Conservation (phyloP, 441 rosid genomes). For the Bruguiera hainesii region DNA sequence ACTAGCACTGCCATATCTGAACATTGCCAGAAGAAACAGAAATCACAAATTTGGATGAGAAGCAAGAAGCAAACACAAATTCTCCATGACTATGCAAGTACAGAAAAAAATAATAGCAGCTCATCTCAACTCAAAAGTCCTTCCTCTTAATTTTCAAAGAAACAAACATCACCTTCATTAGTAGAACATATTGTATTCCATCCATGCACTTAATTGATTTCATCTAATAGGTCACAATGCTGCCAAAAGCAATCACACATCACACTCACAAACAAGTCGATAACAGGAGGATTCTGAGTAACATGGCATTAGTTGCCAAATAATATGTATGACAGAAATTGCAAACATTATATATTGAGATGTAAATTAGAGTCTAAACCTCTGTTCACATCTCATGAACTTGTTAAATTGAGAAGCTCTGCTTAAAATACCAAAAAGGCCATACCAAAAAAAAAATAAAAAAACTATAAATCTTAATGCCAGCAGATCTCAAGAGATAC, state of each 20-base stretch:
- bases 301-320: background rate
- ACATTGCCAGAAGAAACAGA: conserved; percentile 12
- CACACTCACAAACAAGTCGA: background rate
- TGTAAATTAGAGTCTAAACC: background rate
- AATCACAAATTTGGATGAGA: conserved; percentile 7
- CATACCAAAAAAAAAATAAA: background rate
- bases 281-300: background rate
- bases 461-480: background rate
- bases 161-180: background rate
- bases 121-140: conserved; percentile 5
- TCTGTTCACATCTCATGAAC: background rate
- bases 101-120: background rate
- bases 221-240: background rate
- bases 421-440: conserved; percentile 5
- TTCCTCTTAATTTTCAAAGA: background rate
- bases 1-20: conserved; percentile 89
- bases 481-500: background rate
- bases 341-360: too few relatives aligned
- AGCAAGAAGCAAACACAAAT: conserved; percentile 7
- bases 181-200: background rate
- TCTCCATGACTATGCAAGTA: background rate
- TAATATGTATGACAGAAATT: background rate
- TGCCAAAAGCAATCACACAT: background rate
- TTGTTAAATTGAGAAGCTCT: background rate
- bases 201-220: conserved; percentile 1